phyloP scores from a whole-genome alignment of 306 rosid genomes.

The Sesbania bispinosa region DNA sequence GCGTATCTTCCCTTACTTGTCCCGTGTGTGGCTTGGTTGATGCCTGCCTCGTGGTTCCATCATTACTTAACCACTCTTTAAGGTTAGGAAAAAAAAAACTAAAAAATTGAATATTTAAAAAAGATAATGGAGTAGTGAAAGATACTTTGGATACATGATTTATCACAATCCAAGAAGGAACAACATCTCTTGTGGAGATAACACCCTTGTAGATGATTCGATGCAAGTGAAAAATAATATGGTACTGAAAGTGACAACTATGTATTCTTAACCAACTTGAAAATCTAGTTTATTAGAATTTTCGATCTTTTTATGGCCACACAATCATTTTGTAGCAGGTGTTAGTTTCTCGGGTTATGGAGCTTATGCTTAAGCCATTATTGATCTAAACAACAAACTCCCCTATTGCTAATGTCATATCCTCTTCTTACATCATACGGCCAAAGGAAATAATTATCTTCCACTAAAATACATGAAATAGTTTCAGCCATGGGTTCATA shows the following conservation, averaged over 20 bases:
- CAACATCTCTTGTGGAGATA: conserved; percentile 3
- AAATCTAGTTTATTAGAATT: not conserved
- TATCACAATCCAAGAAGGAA: not conserved
- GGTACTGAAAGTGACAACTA: not conserved
- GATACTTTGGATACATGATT: not conserved
- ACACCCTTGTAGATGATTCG: conserved; percentile 1
- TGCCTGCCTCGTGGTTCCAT: conserved; percentile 32
- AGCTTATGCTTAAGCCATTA: not conserved
- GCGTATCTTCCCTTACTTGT: not conserved
- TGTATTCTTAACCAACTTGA: not conserved
- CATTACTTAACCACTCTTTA: conserved; percentile 26
- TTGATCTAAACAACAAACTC: not conserved
- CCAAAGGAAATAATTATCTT: not conserved
- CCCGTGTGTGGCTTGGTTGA: not conserved
- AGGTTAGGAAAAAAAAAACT: not conserved
- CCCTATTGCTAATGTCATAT: conserved; percentile 13
- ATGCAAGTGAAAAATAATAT: not conserved
- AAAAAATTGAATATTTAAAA: not conserved
- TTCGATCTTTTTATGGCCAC: not conserved
- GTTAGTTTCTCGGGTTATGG: not conserved
- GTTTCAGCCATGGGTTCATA: too few species aligned
- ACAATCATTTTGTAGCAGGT: conserved; percentile 3
- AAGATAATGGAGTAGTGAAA: not conserved
- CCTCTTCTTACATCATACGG: not conserved
- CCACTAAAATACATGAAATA: not conserved